Percentiles rank a stretch among this genome's conserved stretches.
These are phyloP conservation scores for Rhodotorula paludigena DNA, from an alignment of 768 basidiomycete genomes.

Conservation along the genomic window DNA sequence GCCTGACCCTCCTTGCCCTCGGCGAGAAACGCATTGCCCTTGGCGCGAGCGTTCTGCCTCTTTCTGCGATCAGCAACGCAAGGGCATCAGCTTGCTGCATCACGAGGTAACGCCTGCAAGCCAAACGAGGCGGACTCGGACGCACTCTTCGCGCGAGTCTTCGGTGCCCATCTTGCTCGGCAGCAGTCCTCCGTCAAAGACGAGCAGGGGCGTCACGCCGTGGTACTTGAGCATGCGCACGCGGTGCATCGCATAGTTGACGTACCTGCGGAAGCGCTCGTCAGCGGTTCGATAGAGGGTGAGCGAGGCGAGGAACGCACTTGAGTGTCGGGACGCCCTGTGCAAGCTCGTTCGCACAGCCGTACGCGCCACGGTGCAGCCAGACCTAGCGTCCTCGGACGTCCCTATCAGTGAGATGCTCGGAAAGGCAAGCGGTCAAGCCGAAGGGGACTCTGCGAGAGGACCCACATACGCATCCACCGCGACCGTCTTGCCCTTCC, in stretches of 20 bases:
- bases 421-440: no score
- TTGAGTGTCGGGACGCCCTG: constrained; percentile 75
- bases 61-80: no score
- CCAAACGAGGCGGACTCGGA: background rate
- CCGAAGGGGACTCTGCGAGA: background rate
- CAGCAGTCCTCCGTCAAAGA: constrained; percentile 92
- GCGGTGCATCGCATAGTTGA: constrained; percentile 90
- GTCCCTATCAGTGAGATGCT: no score
- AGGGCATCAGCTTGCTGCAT: no score
- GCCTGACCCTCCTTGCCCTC: constrained; percentile 78
- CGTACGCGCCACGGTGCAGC: constrained; percentile 65
- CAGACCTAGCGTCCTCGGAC: constrained; percentile 36
- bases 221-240: constrained; percentile 79
- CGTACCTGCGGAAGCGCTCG: constrained; percentile 61
- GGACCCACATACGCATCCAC: constrained; percentile 79
- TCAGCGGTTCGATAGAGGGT: background rate
- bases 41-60: constrained; percentile 69
- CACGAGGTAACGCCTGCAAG: background rate
- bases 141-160: constrained; percentile 60
- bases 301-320: constrained; percentile 49
- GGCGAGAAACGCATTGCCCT: constrained; percentile 65
- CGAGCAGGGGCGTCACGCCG: constrained; percentile 79
- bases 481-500: constrained; percentile 54
- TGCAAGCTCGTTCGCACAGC: constrained; percentile 85
- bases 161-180: constrained; percentile 93